Conservation (phyloP, 805 yeast genomes). For the Candida cerambycidarum region DNA sequence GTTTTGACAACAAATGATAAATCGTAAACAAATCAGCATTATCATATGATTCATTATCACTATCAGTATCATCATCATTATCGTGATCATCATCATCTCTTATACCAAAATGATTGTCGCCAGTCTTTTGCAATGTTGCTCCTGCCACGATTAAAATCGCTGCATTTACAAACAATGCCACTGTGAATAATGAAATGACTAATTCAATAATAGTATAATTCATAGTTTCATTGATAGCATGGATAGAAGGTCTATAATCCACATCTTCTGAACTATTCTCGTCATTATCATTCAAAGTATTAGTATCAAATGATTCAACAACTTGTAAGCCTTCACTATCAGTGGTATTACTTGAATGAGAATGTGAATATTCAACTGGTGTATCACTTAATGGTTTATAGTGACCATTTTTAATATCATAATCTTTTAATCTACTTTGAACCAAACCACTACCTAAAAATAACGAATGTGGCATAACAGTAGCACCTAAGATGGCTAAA, state of each 20-base stretch:
- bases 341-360: background rate
- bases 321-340: slow-evolving; percentile 3
- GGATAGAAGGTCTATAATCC: slow-evolving; percentile 39
- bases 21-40: slow-evolving; percentile 80
- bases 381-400: slow-evolving; percentile 23
- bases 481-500: slow-evolving; percentile 87
- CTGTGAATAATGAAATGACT: slow-evolving; percentile 38
- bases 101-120: slow-evolving; percentile 17
- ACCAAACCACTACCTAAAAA: slow-evolving; percentile 86
- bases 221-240: slow-evolving; percentile 43
- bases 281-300: slow-evolving; percentile 4
- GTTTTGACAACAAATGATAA: slow-evolving; percentile 64
- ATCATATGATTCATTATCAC: slow-evolving; percentile 41
- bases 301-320: slow-evolving; percentile 3
- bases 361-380: background rate
- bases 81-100: slow-evolving; percentile 15
- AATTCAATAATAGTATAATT: slow-evolving; percentile 41
- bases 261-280: slow-evolving; percentile 5
- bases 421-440: slow-evolving; percentile 78
- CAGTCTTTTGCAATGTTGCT: slow-evolving; percentile 56
- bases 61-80: slow-evolving; percentile 21
- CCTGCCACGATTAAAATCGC: slow-evolving; percentile 84
- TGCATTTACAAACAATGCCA: slow-evolving; percentile 46
- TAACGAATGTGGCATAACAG: slow-evolving; percentile 92
- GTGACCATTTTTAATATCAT: slow-evolving; percentile 64